phyloP scores from a whole-genome alignment of 2,329 filamentous ascomycete genomes.

The Neoscytalidium dimidiatum region DNA sequence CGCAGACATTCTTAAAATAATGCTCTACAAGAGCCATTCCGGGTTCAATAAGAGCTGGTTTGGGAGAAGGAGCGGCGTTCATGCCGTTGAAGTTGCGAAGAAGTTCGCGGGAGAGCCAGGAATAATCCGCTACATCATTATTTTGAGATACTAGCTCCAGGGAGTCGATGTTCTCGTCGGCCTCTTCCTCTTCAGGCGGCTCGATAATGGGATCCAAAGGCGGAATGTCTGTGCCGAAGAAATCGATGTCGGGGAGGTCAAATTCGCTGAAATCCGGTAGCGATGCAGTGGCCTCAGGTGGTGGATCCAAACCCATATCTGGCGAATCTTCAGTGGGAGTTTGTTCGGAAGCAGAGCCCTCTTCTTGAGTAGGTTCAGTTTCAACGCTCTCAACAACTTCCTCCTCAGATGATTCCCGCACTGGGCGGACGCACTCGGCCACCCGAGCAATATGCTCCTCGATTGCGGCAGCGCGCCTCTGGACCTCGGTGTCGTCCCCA shows the following conservation, averaged over 20 bases:
- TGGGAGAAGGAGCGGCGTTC: background rate
- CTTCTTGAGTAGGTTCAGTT: background rate
- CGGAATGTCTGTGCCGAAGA: background rate
- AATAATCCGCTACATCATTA: background rate
- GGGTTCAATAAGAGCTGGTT: conserved; percentile 41
- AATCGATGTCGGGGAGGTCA: background rate
- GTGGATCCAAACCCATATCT: background rate
- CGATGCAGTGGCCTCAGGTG: background rate
- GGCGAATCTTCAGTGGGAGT: background rate
- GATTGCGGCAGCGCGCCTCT: background rate
- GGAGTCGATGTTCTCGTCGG: background rate
- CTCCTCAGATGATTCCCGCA: background rate
- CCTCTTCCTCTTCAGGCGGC: background rate
- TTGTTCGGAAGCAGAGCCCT: background rate
- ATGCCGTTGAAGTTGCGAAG: conserved; percentile 1
- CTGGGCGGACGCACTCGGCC: background rate
- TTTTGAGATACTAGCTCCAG: conserved; percentile 3
- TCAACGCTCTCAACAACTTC: conserved; percentile 1
- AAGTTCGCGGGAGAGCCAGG: background rate
- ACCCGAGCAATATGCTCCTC: conserved; percentile 10
- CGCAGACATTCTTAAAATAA: conserved; percentile 65
- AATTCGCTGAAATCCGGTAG: background rate
- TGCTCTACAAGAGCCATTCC: conserved; percentile 62
- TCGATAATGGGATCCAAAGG: background rate
- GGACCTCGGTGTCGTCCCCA: background rate